phyloP scores from a whole-genome alignment of 768 basidiomycete species.

The Suillus placidus region DNA sequence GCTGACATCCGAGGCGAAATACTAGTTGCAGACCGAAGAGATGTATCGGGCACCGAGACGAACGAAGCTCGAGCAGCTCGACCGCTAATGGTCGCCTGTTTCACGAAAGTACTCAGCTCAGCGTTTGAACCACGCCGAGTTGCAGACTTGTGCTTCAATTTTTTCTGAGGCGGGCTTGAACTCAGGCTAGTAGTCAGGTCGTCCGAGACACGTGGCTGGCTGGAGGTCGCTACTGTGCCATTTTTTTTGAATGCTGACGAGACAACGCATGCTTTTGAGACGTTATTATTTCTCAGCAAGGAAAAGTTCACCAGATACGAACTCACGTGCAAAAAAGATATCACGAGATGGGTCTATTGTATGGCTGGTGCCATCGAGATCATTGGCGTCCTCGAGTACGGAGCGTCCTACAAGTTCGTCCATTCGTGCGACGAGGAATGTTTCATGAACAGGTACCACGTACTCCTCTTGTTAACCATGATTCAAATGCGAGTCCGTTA shows the following conservation, averaged over 20 bases:
- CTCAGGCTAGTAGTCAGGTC: neutral
- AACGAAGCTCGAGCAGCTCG: neutral
- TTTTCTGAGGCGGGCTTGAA: neutral
- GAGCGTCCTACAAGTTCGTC: conserved; percentile 4
- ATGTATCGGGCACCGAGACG: neutral
- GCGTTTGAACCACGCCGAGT: neutral
- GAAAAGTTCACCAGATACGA: neutral
- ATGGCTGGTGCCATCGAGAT: neutral
- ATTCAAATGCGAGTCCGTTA: neutral
- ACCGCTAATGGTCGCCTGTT: neutral
- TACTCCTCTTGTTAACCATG: conserved; percentile 4
- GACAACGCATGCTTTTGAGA: neutral
- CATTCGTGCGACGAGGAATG: neutral
- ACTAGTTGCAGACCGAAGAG: neutral
- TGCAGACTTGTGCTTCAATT: neutral
- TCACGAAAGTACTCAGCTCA: neutral
- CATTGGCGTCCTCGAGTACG: neutral
- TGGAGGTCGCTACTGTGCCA: neutral
- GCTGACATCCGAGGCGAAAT: conserved; percentile 22
- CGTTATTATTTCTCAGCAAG: neutral
- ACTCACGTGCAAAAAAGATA: neutral
- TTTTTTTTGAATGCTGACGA: neutral
- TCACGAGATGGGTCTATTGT: too few species aligned
- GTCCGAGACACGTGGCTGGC: neutral
- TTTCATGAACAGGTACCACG: neutral